Base-by-base conservation (phyloP, 1,284 basidiomycete genomes). In the Cutaneotrichosporon mucoides region DNA sequence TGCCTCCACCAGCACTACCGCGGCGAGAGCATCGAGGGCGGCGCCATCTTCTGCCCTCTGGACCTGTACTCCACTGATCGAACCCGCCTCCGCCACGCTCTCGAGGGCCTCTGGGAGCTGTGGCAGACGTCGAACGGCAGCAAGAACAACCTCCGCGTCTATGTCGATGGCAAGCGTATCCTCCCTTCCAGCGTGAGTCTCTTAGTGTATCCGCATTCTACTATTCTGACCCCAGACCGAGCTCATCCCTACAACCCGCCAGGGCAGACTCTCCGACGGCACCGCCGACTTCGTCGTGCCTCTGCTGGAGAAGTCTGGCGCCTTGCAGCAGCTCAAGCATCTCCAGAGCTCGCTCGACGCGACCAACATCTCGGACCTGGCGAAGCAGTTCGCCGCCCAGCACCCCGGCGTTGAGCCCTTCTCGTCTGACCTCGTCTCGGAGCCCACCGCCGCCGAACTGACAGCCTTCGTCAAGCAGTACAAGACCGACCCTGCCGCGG, bases 141-240 rank as follows among this genome's bases (percentile, higher is more conserved):
- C 36, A 79, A 85, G 47, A 95, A 95, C 75, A 95, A 91, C 71
- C 81, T 93, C 69, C 85, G 85, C 63, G 75, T 95, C 6, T 94
- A 92, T 69, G 81, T 85, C 4, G 73, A 82, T 33, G 90, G 92
- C 8, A 80, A 81, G 66, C 76, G 80, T 56, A 70, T 90, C 35
- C 76, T 68, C 52, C 86, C 89, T 10, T 73, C 73, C n/a, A 80
- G 87, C 69, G 89, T 90, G 67, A 66, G 84, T 73, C 42, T 36
- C 49, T 15, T 11, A 47, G 45, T 42, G 24, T 16, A 11, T n/a
- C n/a, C 13, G 36, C n/a, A 63, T 24, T 24, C 24, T 24, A 24
- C 24, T 24, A 24, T 24, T 57, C 63, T 68, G 50, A 67, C 42
- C 12, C 36, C 58, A 68, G 66, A 35, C 46, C 51, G 33, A 60